Percentiles rank a stretch among this genome's conserved stretches.
These are phyloP conservation scores for Picea glauca DNA, from an alignment of 75 land plant genomes.

Conservation along the genomic window DNA sequence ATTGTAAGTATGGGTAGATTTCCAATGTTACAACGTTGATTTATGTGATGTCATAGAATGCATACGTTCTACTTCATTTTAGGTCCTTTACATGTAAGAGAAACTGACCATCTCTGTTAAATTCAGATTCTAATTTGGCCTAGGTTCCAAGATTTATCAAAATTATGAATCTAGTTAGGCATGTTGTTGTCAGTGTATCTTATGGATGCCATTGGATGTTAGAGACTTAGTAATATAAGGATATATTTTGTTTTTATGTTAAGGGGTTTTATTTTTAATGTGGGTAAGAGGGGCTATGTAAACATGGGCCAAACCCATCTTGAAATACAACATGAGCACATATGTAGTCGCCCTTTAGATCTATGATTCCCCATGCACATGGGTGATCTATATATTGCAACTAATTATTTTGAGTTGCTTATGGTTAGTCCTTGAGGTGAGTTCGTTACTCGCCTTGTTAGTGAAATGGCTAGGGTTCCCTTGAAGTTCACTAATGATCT, in stretches of 20 bases:
- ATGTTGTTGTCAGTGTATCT: too few relatives aligned
- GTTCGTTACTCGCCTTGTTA: constrained; percentile 59
- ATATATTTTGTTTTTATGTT: too few relatives aligned
- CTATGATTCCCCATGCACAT: constrained; percentile 79
- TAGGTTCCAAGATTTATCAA: too few relatives aligned
- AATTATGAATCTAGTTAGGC: too few relatives aligned
- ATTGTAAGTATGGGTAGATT: constrained; percentile 47
- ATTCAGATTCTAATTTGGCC: too few relatives aligned
- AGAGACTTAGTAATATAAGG: neutral
- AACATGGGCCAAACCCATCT: constrained; percentile 34
- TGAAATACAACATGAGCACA: constrained; percentile 68
- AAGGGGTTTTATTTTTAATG: neutral
- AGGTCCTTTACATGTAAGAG: too few relatives aligned
- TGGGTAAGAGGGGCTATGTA: constrained; percentile 62
- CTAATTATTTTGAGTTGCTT: constrained; percentile 81
- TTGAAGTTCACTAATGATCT: constrained; percentile 36
- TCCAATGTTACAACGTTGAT: neutral
- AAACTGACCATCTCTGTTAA: too few relatives aligned
- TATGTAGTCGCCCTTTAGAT: constrained; percentile 84
- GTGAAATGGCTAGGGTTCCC: constrained; percentile 75
- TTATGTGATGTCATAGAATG: too few relatives aligned
- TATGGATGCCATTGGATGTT: neutral
- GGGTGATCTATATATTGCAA: constrained; percentile 86
- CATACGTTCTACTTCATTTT: too few relatives aligned
- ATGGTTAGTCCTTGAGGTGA: constrained; percentile 92